phyloP scores from a whole-genome alignment of 148 eudicot species.

The Rhododendron ferrugineum region DNA sequence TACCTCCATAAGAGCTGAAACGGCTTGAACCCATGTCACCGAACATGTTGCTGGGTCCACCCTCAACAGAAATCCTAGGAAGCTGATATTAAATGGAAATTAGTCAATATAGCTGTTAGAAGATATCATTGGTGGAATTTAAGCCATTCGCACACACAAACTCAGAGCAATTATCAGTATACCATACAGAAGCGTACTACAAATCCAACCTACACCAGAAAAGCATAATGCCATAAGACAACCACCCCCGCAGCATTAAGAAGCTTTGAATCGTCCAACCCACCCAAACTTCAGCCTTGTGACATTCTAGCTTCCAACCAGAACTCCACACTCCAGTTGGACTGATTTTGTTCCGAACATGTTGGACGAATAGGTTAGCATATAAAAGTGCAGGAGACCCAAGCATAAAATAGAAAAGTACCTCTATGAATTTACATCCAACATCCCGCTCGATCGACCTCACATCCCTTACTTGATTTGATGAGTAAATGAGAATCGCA shows the following conservation, averaged over 20 bases:
- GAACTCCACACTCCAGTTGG: background rate
- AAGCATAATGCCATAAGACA: background rate
- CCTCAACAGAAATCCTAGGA: constrained; percentile 57
- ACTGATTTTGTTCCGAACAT: background rate
- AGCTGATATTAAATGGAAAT: constrained; percentile 42
- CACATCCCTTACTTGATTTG: constrained; percentile 51
- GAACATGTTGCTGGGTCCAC: constrained; percentile 43
- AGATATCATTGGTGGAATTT: background rate
- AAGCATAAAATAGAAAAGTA: constrained; percentile 11
- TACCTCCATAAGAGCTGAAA: constrained; percentile 10
- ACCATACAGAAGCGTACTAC: background rate
- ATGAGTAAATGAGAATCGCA: constrained; percentile 68
- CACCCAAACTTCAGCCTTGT: background rate
- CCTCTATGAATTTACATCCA: constrained; percentile 70
- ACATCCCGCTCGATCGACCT: constrained; percentile 72
- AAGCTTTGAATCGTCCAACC: background rate
- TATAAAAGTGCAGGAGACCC: background rate
- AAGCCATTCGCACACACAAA: background rate
- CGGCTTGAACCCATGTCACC: constrained; percentile 31
- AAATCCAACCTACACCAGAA: background rate
- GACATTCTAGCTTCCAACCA: background rate
- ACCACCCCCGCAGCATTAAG: background rate
- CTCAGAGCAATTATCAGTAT: background rate
- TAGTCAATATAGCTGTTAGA: constrained; percentile 9
- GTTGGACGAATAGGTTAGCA: background rate